Base-by-base conservation (phyloP, 345 rosid species). In the Combretum micranthum region DNA sequence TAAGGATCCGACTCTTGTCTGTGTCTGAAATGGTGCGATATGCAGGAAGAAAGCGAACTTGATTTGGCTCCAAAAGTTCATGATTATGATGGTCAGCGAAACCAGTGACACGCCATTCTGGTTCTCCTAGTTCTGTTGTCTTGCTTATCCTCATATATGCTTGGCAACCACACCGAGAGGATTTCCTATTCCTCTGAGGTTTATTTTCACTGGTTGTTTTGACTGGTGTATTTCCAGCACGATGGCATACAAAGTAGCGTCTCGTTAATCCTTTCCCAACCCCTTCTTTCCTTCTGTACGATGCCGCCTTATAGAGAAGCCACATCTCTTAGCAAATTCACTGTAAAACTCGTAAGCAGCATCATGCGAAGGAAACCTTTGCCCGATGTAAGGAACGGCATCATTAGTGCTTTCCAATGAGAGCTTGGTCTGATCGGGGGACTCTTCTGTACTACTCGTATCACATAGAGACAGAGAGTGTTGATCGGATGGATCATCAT, bases 221-320 rank as follows among this genome's bases (percentile, higher is more conserved):
- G 23, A 72, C 64, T 6, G 98, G 98, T n/a, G 98, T 92, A 67
- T 88, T 92, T 13, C 98, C 98, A 60, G 98, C 98, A 18, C 96
- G 88, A 22, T 88, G 98, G 72, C 98, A 92, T 59, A 88, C 98
- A 72, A 92, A 86, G 62, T 92, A 92, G 20, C 98, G 95, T 67
- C 98, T 84, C 0, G 95, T 88, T 18, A 92, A 95, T 59, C 98
- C 98, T 65, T 86, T 88, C 25, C 98, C 98, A 48, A 91, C 83
- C 56, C 96, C 98, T 17, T 91, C 96, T 73, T 91, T 17, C 98
- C 98, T 75, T 91, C 98, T 6, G 98, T 88, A 22, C 98, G 88
- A 53, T 91, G 96, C 53, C 92, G 88, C 20, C 98, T 89, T 43
- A 88, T 91, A 3, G 98, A 88, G 73, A 91, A 91, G 52, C 98